A percentile compares a stretch with the other conserved stretches of the same genome.
Conservation (phyloP, 805 yeast species). For the Zygoascus ofunaensis region DNA sequence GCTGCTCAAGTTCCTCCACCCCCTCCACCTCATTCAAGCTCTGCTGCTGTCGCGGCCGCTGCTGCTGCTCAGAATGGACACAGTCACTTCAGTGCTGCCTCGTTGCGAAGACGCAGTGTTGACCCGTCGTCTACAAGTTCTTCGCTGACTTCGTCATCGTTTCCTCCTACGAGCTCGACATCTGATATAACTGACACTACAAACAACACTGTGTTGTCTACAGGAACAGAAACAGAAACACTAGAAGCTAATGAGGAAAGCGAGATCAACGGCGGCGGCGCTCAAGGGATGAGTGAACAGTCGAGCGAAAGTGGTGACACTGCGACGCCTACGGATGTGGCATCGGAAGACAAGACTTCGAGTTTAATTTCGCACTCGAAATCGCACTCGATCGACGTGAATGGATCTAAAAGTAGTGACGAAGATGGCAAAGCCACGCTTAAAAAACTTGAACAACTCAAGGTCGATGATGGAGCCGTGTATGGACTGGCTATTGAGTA, state of each 20-base stretch:
- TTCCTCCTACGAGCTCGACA: neutral
- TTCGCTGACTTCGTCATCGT: conserved; percentile 2
- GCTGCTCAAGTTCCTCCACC: conserved; percentile 8
- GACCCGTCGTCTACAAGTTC: conserved; percentile 1
- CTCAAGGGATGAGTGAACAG: neutral
- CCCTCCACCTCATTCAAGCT: conserved; percentile 5
- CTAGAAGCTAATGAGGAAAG: neutral
- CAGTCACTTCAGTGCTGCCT: neutral
- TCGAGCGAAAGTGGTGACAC: neutral
- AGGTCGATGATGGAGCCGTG: conserved; percentile 8
- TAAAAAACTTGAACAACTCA: conserved; percentile 6
- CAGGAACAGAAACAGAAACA: neutral
- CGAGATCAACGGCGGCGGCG: neutral
- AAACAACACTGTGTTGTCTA: neutral
- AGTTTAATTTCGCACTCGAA: neutral
- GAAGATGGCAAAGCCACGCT: conserved; percentile 5
- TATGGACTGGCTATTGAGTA: conserved; percentile 14
- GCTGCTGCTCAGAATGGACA: neutral
- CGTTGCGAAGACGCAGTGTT: neutral
- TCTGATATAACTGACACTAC: conserved; percentile 2
- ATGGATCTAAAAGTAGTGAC: neutral
- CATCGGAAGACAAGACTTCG: neutral
- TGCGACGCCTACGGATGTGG: neutral
- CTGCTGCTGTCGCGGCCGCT: conserved; percentile 5
- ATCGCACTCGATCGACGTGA: too few relatives aligned